Percentiles rank a stretch among this genome's conserved stretches.
Conservation (phyloP, 2,329 filamentous ascomycete genomes). For the Tolypocladium amazonense region DNA sequence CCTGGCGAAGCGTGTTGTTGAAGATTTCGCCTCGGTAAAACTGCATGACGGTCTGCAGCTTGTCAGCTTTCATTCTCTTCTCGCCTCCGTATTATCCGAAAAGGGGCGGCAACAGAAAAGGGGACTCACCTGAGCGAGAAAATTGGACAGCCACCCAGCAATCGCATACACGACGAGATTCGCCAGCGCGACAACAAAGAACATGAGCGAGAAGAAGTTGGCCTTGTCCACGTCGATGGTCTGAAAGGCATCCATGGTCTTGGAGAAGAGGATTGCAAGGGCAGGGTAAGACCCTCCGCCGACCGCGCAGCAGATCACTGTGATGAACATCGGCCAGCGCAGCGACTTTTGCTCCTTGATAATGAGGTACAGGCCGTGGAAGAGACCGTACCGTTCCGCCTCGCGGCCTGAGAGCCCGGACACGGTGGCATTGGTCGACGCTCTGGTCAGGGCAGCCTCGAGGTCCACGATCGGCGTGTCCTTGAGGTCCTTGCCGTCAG, state of each 20-base stretch:
- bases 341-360: constrained; percentile 18
- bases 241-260: constrained; percentile 27
- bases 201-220: constrained; percentile 47
- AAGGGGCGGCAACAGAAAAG: not conserved
- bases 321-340: constrained; percentile 11
- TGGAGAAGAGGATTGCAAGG: constrained; percentile 28
- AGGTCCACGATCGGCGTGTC: constrained; percentile 12
- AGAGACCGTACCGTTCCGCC: constrained; percentile 10
- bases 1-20: constrained; percentile 41
- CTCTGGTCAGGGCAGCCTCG: constrained; percentile 10
- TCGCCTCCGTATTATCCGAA: not conserved
- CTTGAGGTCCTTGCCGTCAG: constrained; percentile 11
- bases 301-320: constrained; percentile 12
- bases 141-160: constrained; percentile 24
- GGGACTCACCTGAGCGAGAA: constrained; percentile 21
- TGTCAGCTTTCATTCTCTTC: not conserved
- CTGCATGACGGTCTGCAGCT: constrained; percentile 17
- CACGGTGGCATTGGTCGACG: constrained; percentile 2
- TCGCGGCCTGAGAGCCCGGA: constrained; percentile 2
- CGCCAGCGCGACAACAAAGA: constrained; percentile 39
- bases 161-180: constrained; percentile 32
- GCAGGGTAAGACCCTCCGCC: constrained; percentile 27
- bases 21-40: constrained; percentile 31
- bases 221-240: constrained; percentile 20
- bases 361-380: constrained; percentile 18